A percentile compares a stretch with the other conserved stretches of the same genome.
These are phyloP conservation scores for Globisporangium nunn DNA, from an alignment of 352 stramenopile species.

Conservation along the genomic window DNA sequence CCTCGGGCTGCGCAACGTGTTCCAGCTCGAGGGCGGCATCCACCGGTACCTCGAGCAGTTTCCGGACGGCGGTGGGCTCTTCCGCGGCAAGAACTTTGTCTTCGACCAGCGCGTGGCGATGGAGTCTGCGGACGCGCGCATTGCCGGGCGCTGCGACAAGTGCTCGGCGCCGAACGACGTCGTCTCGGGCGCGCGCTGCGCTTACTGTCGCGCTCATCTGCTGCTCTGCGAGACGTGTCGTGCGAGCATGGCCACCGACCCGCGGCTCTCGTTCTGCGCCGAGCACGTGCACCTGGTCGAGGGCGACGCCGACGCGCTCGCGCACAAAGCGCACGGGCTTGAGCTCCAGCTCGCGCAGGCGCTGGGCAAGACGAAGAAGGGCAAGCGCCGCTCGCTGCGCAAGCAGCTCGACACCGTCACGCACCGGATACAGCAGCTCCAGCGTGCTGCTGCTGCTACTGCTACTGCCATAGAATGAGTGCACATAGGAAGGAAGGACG, in stretches of 20 bases:
- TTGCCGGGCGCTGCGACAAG: slow-evolving; percentile 58
- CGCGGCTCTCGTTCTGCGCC: slow-evolving; percentile 35
- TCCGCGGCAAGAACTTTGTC: slow-evolving; percentile 84
- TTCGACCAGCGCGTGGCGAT: slow-evolving; percentile 80
- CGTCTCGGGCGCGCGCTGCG: slow-evolving; percentile 52
- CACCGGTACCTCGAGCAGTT: slow-evolving; percentile 81
- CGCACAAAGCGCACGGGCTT: slow-evolving; percentile 23
- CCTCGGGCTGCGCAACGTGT: slow-evolving; percentile 62
- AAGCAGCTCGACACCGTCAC: slow-evolving; percentile 76
- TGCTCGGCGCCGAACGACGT: slow-evolving; percentile 60
- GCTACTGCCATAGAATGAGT: not conserved
- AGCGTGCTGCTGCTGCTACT: not conserved
- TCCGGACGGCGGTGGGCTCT: slow-evolving; percentile 50
- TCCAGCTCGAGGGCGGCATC: slow-evolving; percentile 75
- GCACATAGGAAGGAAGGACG: too few species aligned
- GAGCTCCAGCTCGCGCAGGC: slow-evolving; percentile 22
- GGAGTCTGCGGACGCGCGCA: slow-evolving; percentile 33
- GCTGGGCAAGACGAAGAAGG: slow-evolving; percentile 47
- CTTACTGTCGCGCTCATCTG: slow-evolving; percentile 77
- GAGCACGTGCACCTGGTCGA: slow-evolving; percentile 50
- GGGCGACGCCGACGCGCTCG: slow-evolving; percentile 31
- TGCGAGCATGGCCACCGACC: slow-evolving; percentile 18
- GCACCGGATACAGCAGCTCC: slow-evolving; percentile 43
- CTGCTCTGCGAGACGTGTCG: slow-evolving; percentile 56
- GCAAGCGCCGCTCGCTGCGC: slow-evolving; percentile 63